Conservation (phyloP, 768 basidiomycete species). For the Suillus spraguei region DNA sequence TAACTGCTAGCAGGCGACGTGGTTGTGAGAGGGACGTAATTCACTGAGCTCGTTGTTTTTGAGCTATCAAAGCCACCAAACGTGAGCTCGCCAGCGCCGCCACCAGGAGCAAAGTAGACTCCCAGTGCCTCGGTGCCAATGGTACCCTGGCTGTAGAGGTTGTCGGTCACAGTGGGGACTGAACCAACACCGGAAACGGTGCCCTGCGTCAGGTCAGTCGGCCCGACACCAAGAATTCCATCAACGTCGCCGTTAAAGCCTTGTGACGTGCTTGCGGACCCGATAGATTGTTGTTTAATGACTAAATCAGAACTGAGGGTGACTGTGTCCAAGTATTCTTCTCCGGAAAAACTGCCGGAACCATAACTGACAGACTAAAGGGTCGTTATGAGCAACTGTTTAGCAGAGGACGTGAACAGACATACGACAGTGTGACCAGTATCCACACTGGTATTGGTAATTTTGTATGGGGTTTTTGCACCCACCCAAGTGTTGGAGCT, state of each 20-base stretch:
- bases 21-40: conserved; percentile 28
- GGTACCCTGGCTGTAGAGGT: conserved; percentile 31
- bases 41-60: conserved; percentile 17
- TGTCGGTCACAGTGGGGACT: conserved; percentile 36
- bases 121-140: conserved; percentile 34
- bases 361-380: conserved; percentile 20
- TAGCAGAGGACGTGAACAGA: conserved; percentile 4
- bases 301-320: conserved; percentile 16
- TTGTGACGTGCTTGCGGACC: conserved; percentile 29
- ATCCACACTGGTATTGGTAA: conserved; percentile 19
- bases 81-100: conserved; percentile 15
- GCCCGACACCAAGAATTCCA: conserved; percentile 41
- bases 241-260: conserved; percentile 37
- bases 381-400: conserved; percentile 6
- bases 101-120: conserved; percentile 34
- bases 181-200: conserved; percentile 10
- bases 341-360: conserved; percentile 22
- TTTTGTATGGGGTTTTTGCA: conserved; percentile 22
- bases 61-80: conserved; percentile 43
- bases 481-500: conserved; percentile 37
- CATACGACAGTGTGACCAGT: conserved; percentile 24
- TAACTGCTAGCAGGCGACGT: conserved; percentile 25
- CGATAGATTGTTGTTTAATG: conserved; percentile 37
- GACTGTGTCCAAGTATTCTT: conserved; percentile 23
- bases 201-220: conserved; percentile 33